Evolutionary conservation across 2,329 filamentous ascomycete species (phyloP).

Genomic region (Aspergillus sojae): DNA sequence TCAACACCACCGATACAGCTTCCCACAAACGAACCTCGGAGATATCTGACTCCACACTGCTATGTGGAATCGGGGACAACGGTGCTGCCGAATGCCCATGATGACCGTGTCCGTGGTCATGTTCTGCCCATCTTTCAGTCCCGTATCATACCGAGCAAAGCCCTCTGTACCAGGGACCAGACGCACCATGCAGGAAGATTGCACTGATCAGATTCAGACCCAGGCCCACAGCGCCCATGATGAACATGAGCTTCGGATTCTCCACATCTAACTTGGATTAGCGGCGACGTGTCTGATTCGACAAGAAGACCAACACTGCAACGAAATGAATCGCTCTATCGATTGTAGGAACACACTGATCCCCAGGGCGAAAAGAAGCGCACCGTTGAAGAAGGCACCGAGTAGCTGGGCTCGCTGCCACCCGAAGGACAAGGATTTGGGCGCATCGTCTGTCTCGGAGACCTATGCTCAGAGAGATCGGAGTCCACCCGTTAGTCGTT

Average conservation of each 20-base stretch:
- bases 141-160: background rate
- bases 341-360: conserved; percentile 74
- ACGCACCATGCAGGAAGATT: conserved; percentile 64
- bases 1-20: background rate
- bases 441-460: conserved; percentile 60
- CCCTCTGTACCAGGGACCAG: background rate
- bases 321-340: conserved; percentile 58
- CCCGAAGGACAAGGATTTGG: conserved; percentile 66
- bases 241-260: conserved; percentile 66
- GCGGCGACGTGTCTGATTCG: background rate
- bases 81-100: background rate
- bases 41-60: background rate
- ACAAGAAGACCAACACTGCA: conserved; percentile 46
- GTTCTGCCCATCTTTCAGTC: background rate
- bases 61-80: background rate
- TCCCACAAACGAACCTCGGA: background rate
- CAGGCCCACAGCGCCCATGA: conserved; percentile 70
- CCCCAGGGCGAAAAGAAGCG: conserved; percentile 71
- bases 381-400: conserved; percentile 81
- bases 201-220: conserved; percentile 68
- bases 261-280: conserved; percentile 55
- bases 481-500: background rate
- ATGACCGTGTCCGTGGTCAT: conserved; percentile 10
- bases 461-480: conserved; percentile 38
- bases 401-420: conserved; percentile 73